Evolutionary conservation across 2,329 filamentous ascomycete species (phyloP), one percentile per base, ranked within the genome.

Genomic region (Lecanosticta acicola): DNA sequence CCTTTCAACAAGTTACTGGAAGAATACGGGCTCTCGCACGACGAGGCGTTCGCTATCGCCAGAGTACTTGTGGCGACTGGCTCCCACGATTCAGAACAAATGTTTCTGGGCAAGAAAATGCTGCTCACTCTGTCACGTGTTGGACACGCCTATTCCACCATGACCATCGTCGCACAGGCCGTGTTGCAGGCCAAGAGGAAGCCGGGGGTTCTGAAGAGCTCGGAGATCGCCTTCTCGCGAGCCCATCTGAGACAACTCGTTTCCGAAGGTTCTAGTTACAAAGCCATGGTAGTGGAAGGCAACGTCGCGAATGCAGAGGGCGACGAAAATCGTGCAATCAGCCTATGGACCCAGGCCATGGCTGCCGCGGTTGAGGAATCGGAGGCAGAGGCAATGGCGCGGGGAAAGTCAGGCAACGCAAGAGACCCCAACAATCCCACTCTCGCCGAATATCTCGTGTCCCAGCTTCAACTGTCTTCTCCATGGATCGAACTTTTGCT

Each of bases 401-500:
- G n/a, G n/a, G n/a, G n/a, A n/a, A n/a, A n/a, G n/a, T n/a, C n/a
- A n/a, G n/a, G n/a, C n/a, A 26, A 32, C 32, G 20, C 11, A 3
- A 9, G 33, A 36, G 32, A n/a, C 8, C 26, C 16, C 14, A 18
- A 13, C n/a, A 37, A 10, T 32, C 18, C 7, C n/a, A 18, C n/a
- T n/a, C n/a, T n/a, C n/a, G n/a, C n/a, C n/a, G n/a, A n/a, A n/a
- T n/a, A n/a, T n/a, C n/a, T n/a, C n/a, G n/a, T n/a, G n/a, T n/a
- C 59, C 35, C 32, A 34, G 18, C 24, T 45, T 24, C 56, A 65
- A 24, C 46, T 65, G 11, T 54, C 56, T 3, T 50, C 55, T 4
- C 64, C 64, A 1, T 66, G 62, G 64, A 58, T 60, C 16, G 59
- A 63, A 43, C 43, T 65, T 35, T 59, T 54, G 38, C 26, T 52